Evolutionary conservation across 208 protist species (phyloP).

Genomic region (Trypanosoma scelopori): DNA sequence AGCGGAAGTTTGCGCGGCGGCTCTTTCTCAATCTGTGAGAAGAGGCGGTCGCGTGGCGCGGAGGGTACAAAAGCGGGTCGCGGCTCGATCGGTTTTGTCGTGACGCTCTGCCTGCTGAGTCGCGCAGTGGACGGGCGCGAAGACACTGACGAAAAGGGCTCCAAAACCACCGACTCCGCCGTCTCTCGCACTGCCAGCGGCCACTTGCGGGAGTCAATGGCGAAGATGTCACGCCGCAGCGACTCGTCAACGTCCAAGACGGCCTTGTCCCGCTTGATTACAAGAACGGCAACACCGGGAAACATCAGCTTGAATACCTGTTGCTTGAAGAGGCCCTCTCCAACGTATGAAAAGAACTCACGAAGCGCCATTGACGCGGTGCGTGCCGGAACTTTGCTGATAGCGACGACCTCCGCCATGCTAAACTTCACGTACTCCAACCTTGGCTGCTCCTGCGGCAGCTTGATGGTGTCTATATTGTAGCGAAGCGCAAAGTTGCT

Average conservation of each 20-base stretch:
- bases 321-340: slow-evolving; percentile 70
- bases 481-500: slow-evolving; percentile 37
- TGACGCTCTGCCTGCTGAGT: slow-evolving; percentile 20
- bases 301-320: slow-evolving; percentile 67
- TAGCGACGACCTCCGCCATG: slow-evolving; percentile 64
- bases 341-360: slow-evolving; percentile 84
- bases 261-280: slow-evolving; percentile 60
- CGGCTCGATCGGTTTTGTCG: slow-evolving; percentile 23
- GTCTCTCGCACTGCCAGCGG: slow-evolving; percentile 44
- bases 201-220: slow-evolving; percentile 76
- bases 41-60: slow-evolving; percentile 66
- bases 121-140: slow-evolving; percentile 33
- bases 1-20: slow-evolving; percentile 33
- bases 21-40: slow-evolving; percentile 75
- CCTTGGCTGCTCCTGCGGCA: slow-evolving; percentile 18
- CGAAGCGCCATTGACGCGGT: slow-evolving; percentile 61
- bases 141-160: slow-evolving; percentile 6
- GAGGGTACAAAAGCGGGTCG: slow-evolving; percentile 61
- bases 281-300: slow-evolving; percentile 58
- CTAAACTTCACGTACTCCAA: slow-evolving; percentile 32
- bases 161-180: slow-evolving; percentile 26
- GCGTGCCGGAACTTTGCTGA: slow-evolving; percentile 66
- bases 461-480: slow-evolving; percentile 33
- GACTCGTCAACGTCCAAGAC: slow-evolving; percentile 51
- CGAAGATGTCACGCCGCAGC: slow-evolving; percentile 62